Evolutionary conservation across 2,329 filamentous ascomycete genomes (phyloP).

Genomic region (Aspergillus ustus): DNA sequence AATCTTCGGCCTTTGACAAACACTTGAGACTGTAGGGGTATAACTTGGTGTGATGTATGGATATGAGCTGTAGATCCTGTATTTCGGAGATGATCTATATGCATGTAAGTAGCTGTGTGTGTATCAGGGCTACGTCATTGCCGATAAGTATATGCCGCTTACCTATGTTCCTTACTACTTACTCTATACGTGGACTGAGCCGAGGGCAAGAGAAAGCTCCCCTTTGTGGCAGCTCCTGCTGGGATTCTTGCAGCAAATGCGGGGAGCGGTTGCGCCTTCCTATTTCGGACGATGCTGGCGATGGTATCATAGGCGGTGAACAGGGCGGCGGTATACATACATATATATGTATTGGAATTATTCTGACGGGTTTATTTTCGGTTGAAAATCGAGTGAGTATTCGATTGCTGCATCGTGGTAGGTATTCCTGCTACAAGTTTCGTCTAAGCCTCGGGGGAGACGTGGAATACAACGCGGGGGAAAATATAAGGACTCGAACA

Average conservation of each 20-base stretch:
- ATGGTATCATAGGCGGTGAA: slow-evolving; percentile 10
- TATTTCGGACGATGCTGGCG: background rate
- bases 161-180: too few relatives aligned
- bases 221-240: background rate
- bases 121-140: background rate
- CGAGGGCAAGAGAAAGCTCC: background rate
- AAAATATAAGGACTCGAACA: background rate
- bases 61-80: background rate
- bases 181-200: too few relatives aligned
- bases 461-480: too few relatives aligned
- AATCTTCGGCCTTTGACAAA: background rate
- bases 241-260: background rate
- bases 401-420: background rate
- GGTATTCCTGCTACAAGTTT: too few relatives aligned
- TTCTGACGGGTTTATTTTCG: slow-evolving; percentile 10
- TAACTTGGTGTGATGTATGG: background rate
- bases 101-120: background rate
- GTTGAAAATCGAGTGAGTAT: background rate
- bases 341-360: background rate
- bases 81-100: background rate
- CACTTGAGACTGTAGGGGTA: background rate
- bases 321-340: background rate
- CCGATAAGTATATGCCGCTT: too few relatives aligned
- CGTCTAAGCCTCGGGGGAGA: too few relatives aligned
- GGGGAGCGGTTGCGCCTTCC: background rate